phyloP scores from a whole-genome alignment of 331 rosid genomes.

The Telfairia occidentalis region DNA sequence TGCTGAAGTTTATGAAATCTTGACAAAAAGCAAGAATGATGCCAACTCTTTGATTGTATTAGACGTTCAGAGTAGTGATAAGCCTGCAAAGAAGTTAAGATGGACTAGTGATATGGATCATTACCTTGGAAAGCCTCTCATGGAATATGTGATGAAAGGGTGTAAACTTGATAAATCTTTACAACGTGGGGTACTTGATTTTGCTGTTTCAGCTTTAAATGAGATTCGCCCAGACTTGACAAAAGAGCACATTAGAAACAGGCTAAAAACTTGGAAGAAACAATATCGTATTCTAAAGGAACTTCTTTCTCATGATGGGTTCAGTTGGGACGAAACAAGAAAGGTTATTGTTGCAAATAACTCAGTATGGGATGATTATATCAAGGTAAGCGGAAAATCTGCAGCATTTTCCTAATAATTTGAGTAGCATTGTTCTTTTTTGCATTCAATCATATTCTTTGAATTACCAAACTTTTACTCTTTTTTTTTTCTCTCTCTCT shows the following conservation, averaged over 20 bases:
- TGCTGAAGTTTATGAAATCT: constrained; percentile 28
- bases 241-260: constrained; percentile 34
- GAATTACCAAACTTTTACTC: neutral
- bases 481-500: neutral
- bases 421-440: neutral
- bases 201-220: constrained; percentile 30
- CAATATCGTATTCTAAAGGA: constrained; percentile 34
- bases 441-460: neutral
- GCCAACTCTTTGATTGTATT: constrained; percentile 19
- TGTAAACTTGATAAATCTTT: constrained; percentile 34
- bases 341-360: constrained; percentile 35
- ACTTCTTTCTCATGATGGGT: constrained; percentile 33
- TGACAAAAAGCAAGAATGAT: constrained; percentile 24
- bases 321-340: constrained; percentile 41
- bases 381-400: constrained; percentile 30
- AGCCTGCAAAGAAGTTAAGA: constrained; percentile 27
- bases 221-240: constrained; percentile 33
- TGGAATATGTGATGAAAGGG: constrained; percentile 40
- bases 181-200: constrained; percentile 33
- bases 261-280: constrained; percentile 47
- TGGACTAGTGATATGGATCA: constrained; percentile 51
- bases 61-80: constrained; percentile 29
- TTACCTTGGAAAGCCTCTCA: constrained; percentile 41
- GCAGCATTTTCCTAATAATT: neutral
- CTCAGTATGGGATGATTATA: constrained; percentile 39